Evolutionary conservation across 768 basidiomycete genomes (phyloP).

Genomic region (Leccinum boreale): DNA sequence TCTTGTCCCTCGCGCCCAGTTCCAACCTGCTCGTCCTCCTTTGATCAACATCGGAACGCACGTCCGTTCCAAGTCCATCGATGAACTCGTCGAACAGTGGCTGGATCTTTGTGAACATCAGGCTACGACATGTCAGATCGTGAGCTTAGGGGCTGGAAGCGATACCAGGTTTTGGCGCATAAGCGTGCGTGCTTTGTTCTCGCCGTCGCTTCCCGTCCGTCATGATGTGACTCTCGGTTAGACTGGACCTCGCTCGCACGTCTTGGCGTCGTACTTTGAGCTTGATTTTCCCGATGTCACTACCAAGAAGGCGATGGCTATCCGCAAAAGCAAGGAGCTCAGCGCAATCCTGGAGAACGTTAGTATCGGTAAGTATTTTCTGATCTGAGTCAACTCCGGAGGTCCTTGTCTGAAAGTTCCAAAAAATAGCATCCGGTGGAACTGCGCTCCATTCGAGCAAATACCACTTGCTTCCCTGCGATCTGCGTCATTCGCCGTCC

Average conservation of each 20-base stretch:
- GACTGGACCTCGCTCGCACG: conserved; percentile 52
- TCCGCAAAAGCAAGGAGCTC: conserved; percentile 58
- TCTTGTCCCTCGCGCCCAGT: conserved; percentile 66
- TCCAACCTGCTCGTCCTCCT: conserved; percentile 64
- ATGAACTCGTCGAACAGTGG: conserved; percentile 69
- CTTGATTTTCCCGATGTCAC: conserved; percentile 90
- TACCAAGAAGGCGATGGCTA: conserved; percentile 75
- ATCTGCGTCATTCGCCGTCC: conserved; percentile 63
- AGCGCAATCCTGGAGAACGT: conserved; percentile 12
- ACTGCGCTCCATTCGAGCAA: conserved; percentile 29
- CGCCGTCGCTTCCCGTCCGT: conserved; percentile 9
- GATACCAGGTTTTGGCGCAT: conserved; percentile 95
- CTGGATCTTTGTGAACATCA: conserved; percentile 42
- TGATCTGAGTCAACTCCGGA: not conserved
- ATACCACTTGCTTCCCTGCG: conserved; percentile 65
- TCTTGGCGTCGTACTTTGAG: conserved; percentile 70
- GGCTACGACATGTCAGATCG: conserved; percentile 68
- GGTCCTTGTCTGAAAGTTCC: not conserved
- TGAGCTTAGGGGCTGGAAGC: conserved; percentile 94
- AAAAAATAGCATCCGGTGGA: conserved; percentile 28
- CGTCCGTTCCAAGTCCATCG: conserved; percentile 78
- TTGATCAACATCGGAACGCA: conserved; percentile 96
- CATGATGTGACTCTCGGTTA: conserved; percentile 29
- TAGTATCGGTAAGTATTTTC: conserved; percentile 11
- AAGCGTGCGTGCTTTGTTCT: conserved; percentile 49